Evolutionary conservation across 305 asterid genomes (phyloP).

Genomic region (Ajuga reptans): DNA sequence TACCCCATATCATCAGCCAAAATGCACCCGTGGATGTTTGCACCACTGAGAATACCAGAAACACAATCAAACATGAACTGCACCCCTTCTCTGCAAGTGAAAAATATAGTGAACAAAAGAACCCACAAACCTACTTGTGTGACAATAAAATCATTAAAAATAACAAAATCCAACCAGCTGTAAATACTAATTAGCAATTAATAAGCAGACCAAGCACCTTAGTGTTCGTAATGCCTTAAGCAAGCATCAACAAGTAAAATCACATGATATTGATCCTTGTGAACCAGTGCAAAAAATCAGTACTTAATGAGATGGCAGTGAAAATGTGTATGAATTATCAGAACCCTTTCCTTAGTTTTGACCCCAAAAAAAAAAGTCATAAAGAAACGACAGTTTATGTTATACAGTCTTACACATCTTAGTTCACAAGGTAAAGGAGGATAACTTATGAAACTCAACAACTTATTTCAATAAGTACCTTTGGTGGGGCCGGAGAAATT

Average conservation of each 20-base stretch:
- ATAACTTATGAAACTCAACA: conserved; percentile 9
- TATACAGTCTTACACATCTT: conserved; percentile 9
- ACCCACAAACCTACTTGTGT: background rate
- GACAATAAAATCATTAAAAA: background rate
- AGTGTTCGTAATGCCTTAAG: conserved; percentile 4
- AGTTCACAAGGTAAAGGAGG: conserved; percentile 8
- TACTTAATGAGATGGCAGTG: conserved; percentile 11
- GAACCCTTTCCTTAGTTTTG: background rate
- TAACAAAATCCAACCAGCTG: conserved; percentile 2
- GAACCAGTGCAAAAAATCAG: conserved; percentile 6
- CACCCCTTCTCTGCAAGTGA: conserved; percentile 89
- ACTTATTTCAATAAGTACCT: conserved; percentile 38
- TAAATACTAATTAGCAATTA: background rate
- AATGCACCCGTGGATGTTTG: conserved; percentile 88
- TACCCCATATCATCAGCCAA: conserved; percentile 99
- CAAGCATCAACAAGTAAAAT: conserved; percentile 4
- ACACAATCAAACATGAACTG: conserved; percentile 98
- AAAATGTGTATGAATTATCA: conserved; percentile 5
- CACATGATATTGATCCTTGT: conserved; percentile 5
- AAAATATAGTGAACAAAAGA: conserved; percentile 2
- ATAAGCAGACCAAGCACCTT: conserved; percentile 11
- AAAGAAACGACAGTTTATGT: background rate
- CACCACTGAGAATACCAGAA: conserved; percentile 59
- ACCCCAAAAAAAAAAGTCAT: background rate
- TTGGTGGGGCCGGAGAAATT: conserved; percentile 94